Evolutionary conservation across 441 rosid genomes (phyloP).

Genomic region (Sinapis alba): DNA sequence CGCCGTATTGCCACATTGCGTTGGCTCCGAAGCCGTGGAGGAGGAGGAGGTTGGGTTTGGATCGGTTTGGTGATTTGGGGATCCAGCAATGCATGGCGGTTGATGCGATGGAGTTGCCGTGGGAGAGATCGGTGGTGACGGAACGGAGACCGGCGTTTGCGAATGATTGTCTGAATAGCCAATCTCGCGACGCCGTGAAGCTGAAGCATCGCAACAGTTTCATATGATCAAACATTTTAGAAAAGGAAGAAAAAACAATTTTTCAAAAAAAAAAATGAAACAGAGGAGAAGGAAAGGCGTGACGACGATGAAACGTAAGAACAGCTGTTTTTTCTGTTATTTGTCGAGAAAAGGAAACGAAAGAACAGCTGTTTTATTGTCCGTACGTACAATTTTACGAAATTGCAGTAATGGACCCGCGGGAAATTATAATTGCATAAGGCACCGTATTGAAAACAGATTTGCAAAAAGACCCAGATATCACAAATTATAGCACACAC

Average conservation of each 20-base stretch:
- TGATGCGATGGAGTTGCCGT: slow-evolving; percentile 41
- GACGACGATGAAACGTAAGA: not conserved
- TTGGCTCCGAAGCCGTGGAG: slow-evolving; percentile 78
- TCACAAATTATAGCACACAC: not conserved
- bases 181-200: slow-evolving; percentile 74
- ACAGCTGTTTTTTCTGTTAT: slow-evolving; percentile 4
- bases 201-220: slow-evolving; percentile 59
- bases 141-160: slow-evolving; percentile 63
- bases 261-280: not conserved
- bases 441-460: not conserved
- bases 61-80: slow-evolving; percentile 46
- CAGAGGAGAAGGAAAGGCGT: not conserved
- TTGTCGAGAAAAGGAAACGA: not conserved
- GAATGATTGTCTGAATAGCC: slow-evolving; percentile 66
- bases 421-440: not conserved
- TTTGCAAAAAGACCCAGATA: not conserved
- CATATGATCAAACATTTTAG: slow-evolving; percentile 34
- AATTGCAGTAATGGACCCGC: slow-evolving; percentile 2
- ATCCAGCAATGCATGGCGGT: slow-evolving; percentile 76
- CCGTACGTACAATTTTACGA: slow-evolving; percentile 6
- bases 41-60: slow-evolving; percentile 63
- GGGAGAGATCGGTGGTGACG: slow-evolving; percentile 48
- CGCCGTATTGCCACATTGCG: slow-evolving; percentile 81
- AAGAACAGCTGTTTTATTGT: not conserved
- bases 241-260: not conserved